phyloP scores from a whole-genome alignment of 2,329 filamentous ascomycete genomes.

The Botryotinia narcissicola region DNA sequence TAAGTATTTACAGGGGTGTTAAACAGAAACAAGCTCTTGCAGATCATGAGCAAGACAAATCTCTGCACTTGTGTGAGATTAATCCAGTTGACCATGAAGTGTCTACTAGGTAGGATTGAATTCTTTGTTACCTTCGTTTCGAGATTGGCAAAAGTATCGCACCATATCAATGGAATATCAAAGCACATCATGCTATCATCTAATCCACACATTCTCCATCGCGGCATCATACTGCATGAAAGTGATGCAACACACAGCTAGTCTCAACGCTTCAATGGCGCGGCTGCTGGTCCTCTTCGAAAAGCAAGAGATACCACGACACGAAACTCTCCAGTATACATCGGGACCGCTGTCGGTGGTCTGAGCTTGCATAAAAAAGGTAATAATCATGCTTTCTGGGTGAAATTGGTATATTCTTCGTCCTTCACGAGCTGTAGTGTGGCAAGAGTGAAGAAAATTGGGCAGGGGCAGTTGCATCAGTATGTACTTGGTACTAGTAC shows the following conservation, averaged over 20 bases:
- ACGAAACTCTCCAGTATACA: background rate
- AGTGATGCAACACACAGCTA: background rate
- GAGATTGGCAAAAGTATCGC: too few species aligned
- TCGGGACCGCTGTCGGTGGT: background rate
- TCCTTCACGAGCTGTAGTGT: background rate
- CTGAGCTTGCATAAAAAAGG: background rate
- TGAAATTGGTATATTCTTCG: background rate
- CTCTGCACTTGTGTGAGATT: accelerated
- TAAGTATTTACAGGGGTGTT: too few species aligned
- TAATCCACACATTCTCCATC: background rate
- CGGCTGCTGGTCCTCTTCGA: background rate
- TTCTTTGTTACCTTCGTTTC: too few species aligned
- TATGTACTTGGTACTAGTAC: too few species aligned
- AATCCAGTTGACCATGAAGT: too few species aligned
- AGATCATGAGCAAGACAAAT: too few species aligned
- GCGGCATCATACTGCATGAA: background rate
- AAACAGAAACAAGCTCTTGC: too few species aligned
- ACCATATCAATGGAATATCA: too few species aligned
- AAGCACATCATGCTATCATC: background rate
- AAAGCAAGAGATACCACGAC: background rate
- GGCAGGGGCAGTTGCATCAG: too few species aligned
- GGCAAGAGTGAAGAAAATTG: too few species aligned
- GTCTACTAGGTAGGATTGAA: too few species aligned
- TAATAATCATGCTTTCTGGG: background rate
- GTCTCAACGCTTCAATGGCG: background rate